A percentile compares a stretch with the other conserved stretches of the same genome.
phyloP scores from a whole-genome alignment of 225 moss, liverwort and hornwort genomes.

The Antitrichia curtipendula region DNA sequence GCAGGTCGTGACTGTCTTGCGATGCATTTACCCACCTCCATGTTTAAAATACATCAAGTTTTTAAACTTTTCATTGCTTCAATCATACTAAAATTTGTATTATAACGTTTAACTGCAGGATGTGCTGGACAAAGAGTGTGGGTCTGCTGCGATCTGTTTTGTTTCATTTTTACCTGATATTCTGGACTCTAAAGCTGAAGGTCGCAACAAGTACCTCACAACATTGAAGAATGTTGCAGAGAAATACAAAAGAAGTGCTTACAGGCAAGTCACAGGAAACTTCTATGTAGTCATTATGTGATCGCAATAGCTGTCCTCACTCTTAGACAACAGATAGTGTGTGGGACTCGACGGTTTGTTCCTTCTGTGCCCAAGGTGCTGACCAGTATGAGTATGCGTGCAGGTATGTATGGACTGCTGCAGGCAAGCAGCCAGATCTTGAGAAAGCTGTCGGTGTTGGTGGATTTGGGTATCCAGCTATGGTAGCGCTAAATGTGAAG shows the following conservation, averaged over 20 bases:
- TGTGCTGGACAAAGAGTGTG: conserved; percentile 69
- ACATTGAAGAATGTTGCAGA: conserved; percentile 57
- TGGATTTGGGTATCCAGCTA: conserved; percentile 93
- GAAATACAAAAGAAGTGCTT: conserved; percentile 72
- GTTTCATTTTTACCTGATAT: conserved; percentile 94
- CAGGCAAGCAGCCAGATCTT: conserved; percentile 71
- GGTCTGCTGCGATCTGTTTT: conserved; percentile 91
- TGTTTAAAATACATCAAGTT: not conserved
- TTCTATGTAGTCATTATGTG: not conserved
- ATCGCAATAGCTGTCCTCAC: not conserved
- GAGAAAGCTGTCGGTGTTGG: conserved; percentile 95
- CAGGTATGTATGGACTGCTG: conserved; percentile 88
- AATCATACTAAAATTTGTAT: not conserved
- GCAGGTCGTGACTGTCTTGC: not conserved
- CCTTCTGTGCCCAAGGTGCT: not conserved
- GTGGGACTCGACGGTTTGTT: not conserved
- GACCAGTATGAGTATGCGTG: not conserved
- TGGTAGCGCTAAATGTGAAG: conserved; percentile 86
- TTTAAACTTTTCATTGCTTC: not conserved
- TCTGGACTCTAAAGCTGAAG: conserved; percentile 80
- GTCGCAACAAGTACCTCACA: conserved; percentile 75
- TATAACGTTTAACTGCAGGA: conserved; percentile 29
- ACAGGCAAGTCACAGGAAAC: conserved; percentile 40
- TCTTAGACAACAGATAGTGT: not conserved
- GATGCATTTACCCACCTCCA: not conserved